A percentile compares a stretch with the other conserved stretches of the same genome.
Evolutionary conservation across 2,329 filamentous ascomycete species (phyloP).

Genomic region (Exophiala viscosa): DNA sequence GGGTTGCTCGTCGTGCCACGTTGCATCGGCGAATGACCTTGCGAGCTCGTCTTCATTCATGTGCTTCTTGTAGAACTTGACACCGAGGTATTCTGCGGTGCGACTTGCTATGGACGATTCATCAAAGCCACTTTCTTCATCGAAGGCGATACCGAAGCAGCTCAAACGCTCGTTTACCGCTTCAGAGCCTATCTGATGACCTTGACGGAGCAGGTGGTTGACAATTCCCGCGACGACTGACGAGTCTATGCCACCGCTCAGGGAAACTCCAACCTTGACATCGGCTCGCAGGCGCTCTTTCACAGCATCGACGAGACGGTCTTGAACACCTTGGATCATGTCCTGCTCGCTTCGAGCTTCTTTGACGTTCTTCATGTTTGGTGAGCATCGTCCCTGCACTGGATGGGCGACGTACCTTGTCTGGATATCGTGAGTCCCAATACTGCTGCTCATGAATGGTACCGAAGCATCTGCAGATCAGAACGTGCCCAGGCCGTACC

Average conservation of each 20-base stretch:
- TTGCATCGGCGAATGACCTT: conserved; percentile 42
- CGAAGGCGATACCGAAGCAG: conserved; percentile 54
- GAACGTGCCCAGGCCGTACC: conserved; percentile 42
- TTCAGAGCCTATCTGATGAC: conserved; percentile 47
- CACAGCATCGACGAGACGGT: conserved; percentile 51
- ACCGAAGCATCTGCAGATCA: conserved; percentile 40
- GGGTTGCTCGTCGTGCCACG: conserved; percentile 45
- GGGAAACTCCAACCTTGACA: conserved; percentile 54
- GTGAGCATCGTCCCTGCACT: conserved; percentile 25
- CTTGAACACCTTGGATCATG: conserved; percentile 49
- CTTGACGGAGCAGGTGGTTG: conserved; percentile 48
- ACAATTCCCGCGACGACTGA: conserved; percentile 57
- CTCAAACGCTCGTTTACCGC: conserved; percentile 38
- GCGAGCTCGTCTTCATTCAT: conserved; percentile 46
- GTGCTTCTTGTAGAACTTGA: conserved; percentile 42
- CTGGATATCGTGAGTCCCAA: conserved; percentile 52
- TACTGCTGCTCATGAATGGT: conserved; percentile 44
- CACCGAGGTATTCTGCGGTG: conserved; percentile 48
- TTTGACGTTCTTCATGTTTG: conserved; percentile 28
- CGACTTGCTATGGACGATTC: conserved; percentile 50
- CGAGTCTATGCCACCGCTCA: conserved; percentile 58
- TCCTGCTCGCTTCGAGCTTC: conserved; percentile 49
- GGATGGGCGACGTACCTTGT: conserved; percentile 41
- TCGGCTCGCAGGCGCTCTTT: conserved; percentile 54
- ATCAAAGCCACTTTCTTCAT: conserved; percentile 47